phyloP scores from a whole-genome alignment of 441 rosid species.

The Populus tomentosa region DNA sequence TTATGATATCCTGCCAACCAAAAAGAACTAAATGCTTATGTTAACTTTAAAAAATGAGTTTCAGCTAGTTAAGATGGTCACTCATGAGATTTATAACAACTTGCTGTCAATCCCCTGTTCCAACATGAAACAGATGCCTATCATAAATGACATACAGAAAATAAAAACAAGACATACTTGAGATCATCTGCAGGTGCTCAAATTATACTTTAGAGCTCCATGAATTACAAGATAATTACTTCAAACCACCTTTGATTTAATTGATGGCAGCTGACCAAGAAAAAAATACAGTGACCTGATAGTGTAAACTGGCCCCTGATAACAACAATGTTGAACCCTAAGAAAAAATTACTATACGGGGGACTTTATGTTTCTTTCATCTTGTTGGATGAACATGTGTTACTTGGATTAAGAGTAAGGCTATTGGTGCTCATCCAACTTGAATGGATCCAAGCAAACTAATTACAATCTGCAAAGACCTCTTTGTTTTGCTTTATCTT shows the following conservation, averaged over 20 bases:
- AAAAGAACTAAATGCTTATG: not conserved
- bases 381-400: not conserved
- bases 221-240: no score
- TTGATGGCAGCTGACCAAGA: no score
- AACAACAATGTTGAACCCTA: no score
- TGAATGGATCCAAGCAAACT: not conserved
- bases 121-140: not conserved
- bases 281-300: no score
- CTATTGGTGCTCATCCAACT: not conserved
- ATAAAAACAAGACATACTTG: not conserved
- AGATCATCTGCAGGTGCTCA: not conserved
- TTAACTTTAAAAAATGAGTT: not conserved
- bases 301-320: no score
- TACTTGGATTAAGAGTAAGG: not conserved
- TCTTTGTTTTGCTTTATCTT: not conserved
- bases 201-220: no score
- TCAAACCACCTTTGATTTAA: no score
- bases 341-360: no score
- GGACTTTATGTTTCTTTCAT: not conserved
- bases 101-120: not conserved
- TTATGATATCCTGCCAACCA: not conserved
- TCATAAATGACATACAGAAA: not conserved
- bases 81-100: not conserved
- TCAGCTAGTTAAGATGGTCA: not conserved
- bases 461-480: not conserved